A percentile compares a stretch with the other conserved stretches of the same genome.
These are phyloP conservation scores for Asterochloris sp. DNA, from an alignment of 139 green algal species.

Conservation along the genomic window DNA sequence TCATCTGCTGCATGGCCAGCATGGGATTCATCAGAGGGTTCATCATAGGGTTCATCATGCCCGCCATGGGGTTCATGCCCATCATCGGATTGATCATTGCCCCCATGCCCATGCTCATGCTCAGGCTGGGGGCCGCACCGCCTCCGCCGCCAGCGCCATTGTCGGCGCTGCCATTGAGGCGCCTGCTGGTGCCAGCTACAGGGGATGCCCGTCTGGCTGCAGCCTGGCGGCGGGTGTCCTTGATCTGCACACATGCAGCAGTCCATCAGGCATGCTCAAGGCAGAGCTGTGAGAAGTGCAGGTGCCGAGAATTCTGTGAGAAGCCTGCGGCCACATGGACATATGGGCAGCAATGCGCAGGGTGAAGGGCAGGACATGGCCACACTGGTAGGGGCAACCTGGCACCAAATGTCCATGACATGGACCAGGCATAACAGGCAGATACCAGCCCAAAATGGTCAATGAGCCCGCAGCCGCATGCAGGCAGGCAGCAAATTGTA, in stretches of 20 bases:
- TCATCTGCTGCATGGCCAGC: constrained; percentile 9
- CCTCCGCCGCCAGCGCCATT: not conserved
- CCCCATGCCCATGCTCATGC: not conserved
- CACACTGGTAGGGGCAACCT: too few species aligned
- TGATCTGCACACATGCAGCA: not conserved
- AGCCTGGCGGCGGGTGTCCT: not conserved
- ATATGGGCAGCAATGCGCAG: too few species aligned
- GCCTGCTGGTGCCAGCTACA: not conserved
- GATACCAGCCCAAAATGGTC: too few species aligned
- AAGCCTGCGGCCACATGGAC: too few species aligned
- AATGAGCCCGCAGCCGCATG: too few species aligned
- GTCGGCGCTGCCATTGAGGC: not conserved
- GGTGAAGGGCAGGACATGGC: too few species aligned
- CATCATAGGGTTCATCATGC: constrained; percentile 12
- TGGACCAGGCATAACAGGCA: too few species aligned
- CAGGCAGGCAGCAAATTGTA: too few species aligned
- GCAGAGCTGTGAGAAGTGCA: not conserved
- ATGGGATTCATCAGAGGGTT: not conserved
- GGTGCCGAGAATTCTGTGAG: too few species aligned
- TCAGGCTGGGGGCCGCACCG: not conserved
- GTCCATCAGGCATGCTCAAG: not conserved
- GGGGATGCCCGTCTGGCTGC: not conserved
- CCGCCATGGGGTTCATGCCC: not conserved
- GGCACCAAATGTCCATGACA: too few species aligned
- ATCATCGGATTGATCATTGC: constrained; percentile 1